A percentile compares a stretch with the other conserved stretches of the same genome.
phyloP scores from a whole-genome alignment of 495 filamentous ascomycete species.

The Hypoxylon crocopeplum region DNA sequence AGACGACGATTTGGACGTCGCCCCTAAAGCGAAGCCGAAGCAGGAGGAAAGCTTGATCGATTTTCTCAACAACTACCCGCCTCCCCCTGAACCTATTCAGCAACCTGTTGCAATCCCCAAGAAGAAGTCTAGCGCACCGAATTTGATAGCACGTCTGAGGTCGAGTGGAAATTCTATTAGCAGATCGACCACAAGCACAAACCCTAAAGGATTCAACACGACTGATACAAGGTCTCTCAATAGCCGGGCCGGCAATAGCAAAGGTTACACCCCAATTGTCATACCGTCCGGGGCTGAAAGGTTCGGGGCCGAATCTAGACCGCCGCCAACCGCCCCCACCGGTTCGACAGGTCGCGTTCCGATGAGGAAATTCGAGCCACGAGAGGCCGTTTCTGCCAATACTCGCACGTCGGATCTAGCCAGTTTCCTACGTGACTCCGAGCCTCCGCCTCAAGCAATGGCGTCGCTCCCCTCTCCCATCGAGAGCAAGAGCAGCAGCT shows the following conservation, averaged over 20 bases:
- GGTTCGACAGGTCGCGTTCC: conserved; percentile 43
- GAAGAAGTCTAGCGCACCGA: conserved; percentile 66
- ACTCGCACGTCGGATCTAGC: conserved; percentile 73
- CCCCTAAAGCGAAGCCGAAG: conserved; percentile 44
- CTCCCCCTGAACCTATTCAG: conserved; percentile 63
- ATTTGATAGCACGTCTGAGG: conserved; percentile 67
- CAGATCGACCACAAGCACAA: conserved; percentile 31
- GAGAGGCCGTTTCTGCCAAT: conserved; percentile 52
- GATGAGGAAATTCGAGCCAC: conserved; percentile 61
- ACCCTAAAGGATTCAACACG: conserved; percentile 36
- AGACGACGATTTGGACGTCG: conserved; percentile 57
- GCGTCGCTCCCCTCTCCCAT: conserved; percentile 19
- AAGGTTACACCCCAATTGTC: conserved; percentile 56
- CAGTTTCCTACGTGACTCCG: conserved; percentile 79
- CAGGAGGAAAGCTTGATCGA: conserved; percentile 83
- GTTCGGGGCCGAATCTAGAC: conserved; percentile 34
- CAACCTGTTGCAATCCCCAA: conserved; percentile 57
- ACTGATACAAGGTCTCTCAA: conserved; percentile 42
- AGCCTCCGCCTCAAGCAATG: conserved; percentile 61
- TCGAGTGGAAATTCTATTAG: conserved; percentile 48
- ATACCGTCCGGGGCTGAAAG: conserved; percentile 43
- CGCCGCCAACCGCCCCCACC: conserved; percentile 26
- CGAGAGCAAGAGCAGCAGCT: conserved; percentile 37
- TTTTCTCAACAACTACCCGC: conserved; percentile 84
- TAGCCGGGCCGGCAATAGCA: conserved; percentile 43